Conservation (phyloP, 2,329 filamentous ascomycete species). For the Aspergillus fumigatus region DNA sequence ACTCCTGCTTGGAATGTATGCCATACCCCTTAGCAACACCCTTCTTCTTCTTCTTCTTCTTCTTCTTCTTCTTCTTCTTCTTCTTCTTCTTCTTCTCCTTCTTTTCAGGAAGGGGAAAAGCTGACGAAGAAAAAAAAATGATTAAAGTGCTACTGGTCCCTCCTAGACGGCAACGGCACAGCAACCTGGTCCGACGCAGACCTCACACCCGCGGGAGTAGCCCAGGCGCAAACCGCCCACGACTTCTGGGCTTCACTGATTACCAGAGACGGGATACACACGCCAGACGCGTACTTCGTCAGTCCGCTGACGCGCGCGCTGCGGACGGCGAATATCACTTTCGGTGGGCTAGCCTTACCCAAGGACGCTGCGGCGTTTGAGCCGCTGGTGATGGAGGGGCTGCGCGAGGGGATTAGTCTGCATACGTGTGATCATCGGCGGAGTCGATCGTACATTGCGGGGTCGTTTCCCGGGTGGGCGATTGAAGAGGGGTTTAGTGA, state of each 20-base stretch:
- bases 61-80: not conserved
- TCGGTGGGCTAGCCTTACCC: constrained; percentile 15
- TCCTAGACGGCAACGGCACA: constrained; percentile 52
- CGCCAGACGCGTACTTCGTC: constrained; percentile 52
- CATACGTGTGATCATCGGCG: constrained; percentile 58
- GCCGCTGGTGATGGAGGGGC: constrained; percentile 52
- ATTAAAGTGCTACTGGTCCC: constrained; percentile 55
- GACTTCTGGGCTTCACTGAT: constrained; percentile 50
- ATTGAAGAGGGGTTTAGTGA: constrained; percentile 53
- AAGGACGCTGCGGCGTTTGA: constrained; percentile 32
- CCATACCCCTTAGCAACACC: too few species aligned
- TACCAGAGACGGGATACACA: constrained; percentile 43
- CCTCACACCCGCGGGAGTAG: constrained; percentile 48
- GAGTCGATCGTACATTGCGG: constrained; percentile 44
- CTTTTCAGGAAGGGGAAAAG: not conserved
- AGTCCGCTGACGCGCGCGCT: constrained; percentile 55
- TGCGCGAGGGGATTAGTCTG: constrained; percentile 55
- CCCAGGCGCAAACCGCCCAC: constrained; percentile 44
- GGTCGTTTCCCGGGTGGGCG: constrained; percentile 44
- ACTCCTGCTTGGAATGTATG: constrained; percentile 54
- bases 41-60: not conserved
- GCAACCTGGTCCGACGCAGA: constrained; percentile 54
- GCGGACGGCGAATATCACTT: constrained; percentile 53
- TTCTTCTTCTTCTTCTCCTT: not conserved
- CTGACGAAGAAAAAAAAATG: too few species aligned